Percentiles rank a stretch among this genome's conserved stretches.
Conservation (phyloP, 23 red algal species). For the Pyropia haitanensis region DNA sequence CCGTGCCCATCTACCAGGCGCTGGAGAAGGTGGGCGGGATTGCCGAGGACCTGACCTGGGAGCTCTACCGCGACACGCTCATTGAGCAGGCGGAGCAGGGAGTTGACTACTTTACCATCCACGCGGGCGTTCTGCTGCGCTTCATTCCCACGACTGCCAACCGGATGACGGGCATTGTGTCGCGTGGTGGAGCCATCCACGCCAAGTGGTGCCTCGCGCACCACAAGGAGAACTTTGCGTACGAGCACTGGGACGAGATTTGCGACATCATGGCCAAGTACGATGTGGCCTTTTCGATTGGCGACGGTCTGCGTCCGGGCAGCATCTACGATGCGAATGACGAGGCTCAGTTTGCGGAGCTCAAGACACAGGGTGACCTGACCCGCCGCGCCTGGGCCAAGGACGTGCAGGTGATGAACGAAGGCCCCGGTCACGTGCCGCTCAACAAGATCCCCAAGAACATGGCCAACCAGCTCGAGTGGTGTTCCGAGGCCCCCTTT, state of each 20-base stretch:
- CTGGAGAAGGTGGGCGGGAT: conserved; percentile 94
- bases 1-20: conserved; percentile 97
- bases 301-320: conserved; percentile 96
- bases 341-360: conserved; percentile 93
- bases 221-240: conserved; percentile 99
- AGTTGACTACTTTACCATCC: conserved; percentile 98
- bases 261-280: conserved; percentile 96
- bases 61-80: conserved; percentile 90
- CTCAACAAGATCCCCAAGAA: conserved; percentile 97
- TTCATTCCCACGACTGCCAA: conserved; percentile 87
- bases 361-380: conserved; percentile 94
- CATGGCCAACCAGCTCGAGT: conserved; percentile 93
- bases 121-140: conserved; percentile 87
- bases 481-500: conserved; percentile 95
- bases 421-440: conserved; percentile 97
- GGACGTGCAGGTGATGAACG: conserved; percentile 99
- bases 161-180: conserved; percentile 97
- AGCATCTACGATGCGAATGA: conserved; percentile 96
- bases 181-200: conserved; percentile 93
- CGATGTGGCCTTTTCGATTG: conserved; percentile 95
- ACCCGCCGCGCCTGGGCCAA: conserved; percentile 92
- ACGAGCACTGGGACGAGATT: conserved; percentile 99
- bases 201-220: conserved; percentile 96
- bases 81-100: conserved; percentile 98
- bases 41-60: conserved; percentile 92